A percentile compares a stretch with the other conserved stretches of the same genome.
phyloP scores from a whole-genome alignment of 2,329 filamentous ascomycete species.

The Coniosporium tulheliwenetii region DNA sequence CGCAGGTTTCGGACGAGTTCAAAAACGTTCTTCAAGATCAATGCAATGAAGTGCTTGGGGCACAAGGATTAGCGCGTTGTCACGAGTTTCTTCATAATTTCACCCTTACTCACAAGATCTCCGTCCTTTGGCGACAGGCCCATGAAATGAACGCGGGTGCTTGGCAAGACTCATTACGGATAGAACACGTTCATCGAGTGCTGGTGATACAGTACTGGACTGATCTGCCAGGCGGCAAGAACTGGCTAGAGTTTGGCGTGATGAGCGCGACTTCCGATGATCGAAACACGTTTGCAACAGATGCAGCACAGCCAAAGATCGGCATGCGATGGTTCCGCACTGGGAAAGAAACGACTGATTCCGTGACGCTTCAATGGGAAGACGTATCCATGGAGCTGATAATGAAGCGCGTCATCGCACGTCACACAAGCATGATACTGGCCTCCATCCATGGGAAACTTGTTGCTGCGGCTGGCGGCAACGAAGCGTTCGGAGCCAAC shows the following conservation, averaged over 20 bases:
- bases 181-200: conserved; percentile 67
- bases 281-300: conserved; percentile 18
- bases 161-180: conserved; percentile 64
- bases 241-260: conserved; percentile 81
- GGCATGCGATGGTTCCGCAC: conserved; percentile 72
- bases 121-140: conserved; percentile 65
- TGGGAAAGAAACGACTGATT: conserved; percentile 55
- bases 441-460: conserved; percentile 49
- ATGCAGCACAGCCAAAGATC: conserved; percentile 23
- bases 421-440: conserved; percentile 59
- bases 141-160: conserved; percentile 48
- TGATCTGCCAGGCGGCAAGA: conserved; percentile 54
- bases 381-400: conserved; percentile 60
- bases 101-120: conserved; percentile 79
- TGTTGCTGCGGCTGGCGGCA: conserved; percentile 37
- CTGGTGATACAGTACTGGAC: conserved; percentile 88
- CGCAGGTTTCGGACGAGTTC: conserved; percentile 46
- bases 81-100: conserved; percentile 81
- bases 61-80: conserved; percentile 60
- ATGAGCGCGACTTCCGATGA: conserved; percentile 40
- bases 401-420: conserved; percentile 57
- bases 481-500: conserved; percentile 41
- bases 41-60: conserved; percentile 55
- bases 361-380: conserved; percentile 50
- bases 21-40: conserved; percentile 51